These are phyloP conservation scores for Arthrinium puccinioides DNA, from an alignment of 2,329 filamentous ascomycete genomes.

Conservation along the genomic window DNA sequence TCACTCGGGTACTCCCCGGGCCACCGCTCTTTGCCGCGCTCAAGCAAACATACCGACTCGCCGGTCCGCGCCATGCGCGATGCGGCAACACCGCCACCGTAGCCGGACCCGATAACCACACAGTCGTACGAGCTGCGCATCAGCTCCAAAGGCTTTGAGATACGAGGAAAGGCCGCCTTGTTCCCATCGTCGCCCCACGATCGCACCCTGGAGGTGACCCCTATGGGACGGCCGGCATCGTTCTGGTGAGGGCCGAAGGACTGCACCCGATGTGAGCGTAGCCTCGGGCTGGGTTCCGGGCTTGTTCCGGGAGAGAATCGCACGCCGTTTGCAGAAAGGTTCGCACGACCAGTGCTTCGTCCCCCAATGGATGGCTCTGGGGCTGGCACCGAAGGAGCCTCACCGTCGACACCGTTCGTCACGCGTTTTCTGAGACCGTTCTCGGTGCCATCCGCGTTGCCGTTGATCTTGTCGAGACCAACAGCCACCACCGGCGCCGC, in stretches of 20 bases:
- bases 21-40: conserved; percentile 58
- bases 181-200: conserved; percentile 22
- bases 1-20: conserved; percentile 56
- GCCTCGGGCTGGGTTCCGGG: conserved; percentile 6
- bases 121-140: conserved; percentile 54
- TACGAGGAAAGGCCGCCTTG: conserved; percentile 36
- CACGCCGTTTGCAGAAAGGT: too few relatives aligned
- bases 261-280: conserved; percentile 18
- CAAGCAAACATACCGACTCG: conserved; percentile 56
- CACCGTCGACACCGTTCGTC: conserved; percentile 1
- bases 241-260: conserved; percentile 22
- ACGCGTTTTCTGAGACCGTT: conserved; percentile 10
- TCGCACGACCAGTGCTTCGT: too few relatives aligned
- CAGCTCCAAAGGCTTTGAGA: conserved; percentile 49
- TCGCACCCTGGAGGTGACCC: conserved; percentile 19
- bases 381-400: background rate
- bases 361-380: too few relatives aligned
- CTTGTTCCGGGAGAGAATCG: too few relatives aligned
- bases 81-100: conserved; percentile 60
- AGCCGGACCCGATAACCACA: conserved; percentile 62
- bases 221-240: conserved; percentile 24
- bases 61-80: conserved; percentile 55
- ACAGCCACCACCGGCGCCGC: background rate
- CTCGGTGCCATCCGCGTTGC: background rate
- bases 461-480: conserved; percentile 1